Evolutionary conservation across 208 protist genomes (phyloP), one percentile per base, ranked within the genome.

Genomic region (Leishmania amazonensis): DNA sequence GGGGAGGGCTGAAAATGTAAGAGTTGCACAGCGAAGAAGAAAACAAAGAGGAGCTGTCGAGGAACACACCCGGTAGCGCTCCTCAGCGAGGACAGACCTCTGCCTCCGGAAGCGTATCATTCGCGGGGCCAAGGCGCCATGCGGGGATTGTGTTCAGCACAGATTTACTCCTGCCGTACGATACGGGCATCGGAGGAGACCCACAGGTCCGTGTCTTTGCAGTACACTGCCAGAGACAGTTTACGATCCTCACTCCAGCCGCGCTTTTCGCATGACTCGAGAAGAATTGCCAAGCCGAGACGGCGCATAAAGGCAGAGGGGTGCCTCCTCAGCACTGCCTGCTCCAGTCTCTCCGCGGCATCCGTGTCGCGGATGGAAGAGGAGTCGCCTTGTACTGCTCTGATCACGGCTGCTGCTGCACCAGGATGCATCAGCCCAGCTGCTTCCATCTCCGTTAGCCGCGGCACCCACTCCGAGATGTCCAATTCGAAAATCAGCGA

Each of bases 161-260:
- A 7, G n/a, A 21, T 74, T 74, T n/a, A 74, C 13, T 74, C 28
- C 0, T 1, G 21, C 7, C 3, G 40, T 3, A 78, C 78, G 13
- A 85, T n/a, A n/a, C 49, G 38, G 17, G 85, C 85, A 31, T 81
- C 72, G 0, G 76, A 78, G n/a, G 76, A 84, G 40, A 88, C 85
- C 77, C 81, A 88, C 62, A 76, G 11, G 49, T 88, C 80, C 9
- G 17, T 35, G 58, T 88, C 85, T 0, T 40, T 28, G 31, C 35
- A 21, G 68, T 88, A 88, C 19, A 38, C 15, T 7, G 9, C 49
- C 38, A 88, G 42, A 19, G 67, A 75, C 6, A 31, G 40, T 15
- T 45, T 64, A 1, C 75, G 65, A 21, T 60, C 77, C 0, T 60
- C 47, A 6, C 31, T 81, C 81, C 85, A 88, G 28, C 84, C 84